These are phyloP conservation scores for Fomitopsis betulina DNA, from an alignment of 1,284 basidiomycete genomes.

Conservation along the genomic window DNA sequence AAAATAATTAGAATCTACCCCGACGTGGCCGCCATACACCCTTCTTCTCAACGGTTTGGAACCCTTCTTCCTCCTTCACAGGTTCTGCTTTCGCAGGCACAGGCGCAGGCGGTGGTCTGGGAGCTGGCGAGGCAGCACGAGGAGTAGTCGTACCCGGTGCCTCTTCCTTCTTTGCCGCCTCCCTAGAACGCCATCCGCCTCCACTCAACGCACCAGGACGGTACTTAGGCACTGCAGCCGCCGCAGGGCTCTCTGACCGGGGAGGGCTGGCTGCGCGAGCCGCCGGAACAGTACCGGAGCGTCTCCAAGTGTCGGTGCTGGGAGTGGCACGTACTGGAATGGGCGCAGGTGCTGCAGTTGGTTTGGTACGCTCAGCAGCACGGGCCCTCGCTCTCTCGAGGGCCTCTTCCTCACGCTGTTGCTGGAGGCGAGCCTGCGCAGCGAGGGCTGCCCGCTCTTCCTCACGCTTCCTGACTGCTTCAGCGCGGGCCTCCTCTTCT, in stretches of 20 bases:
- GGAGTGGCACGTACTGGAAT: conserved; percentile 17
- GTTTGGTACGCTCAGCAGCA: conserved; percentile 29
- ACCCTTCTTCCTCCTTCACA: conserved; percentile 63
- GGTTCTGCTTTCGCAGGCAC: conserved; percentile 31
- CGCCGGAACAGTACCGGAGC: conserved; percentile 16
- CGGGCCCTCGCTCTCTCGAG: conserved; percentile 35
- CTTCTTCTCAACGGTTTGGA: conserved; percentile 53
- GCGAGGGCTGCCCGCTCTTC: conserved; percentile 57
- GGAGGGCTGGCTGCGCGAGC: conserved; percentile 31
- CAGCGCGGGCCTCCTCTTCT: conserved; percentile 53
- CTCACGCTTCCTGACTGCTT: conserved; percentile 59
- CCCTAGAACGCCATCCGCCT: conserved; percentile 52
- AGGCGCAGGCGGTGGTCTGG: conserved; percentile 17
- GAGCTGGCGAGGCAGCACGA: conserved; percentile 34
- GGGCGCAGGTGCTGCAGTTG: conserved; percentile 9
- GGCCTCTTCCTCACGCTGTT: conserved; percentile 81
- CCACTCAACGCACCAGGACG: conserved; percentile 40
- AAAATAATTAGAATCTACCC: conserved; percentile 14
- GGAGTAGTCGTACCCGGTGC: conserved; percentile 26
- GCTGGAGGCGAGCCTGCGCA: conserved; percentile 58
- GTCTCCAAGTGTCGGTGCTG: conserved; percentile 33
- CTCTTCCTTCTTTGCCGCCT: conserved; percentile 38
- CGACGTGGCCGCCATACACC: conserved; percentile 39
- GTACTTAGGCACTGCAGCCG: conserved; percentile 31
- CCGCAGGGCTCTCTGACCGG: conserved; percentile 42